Evolutionary conservation across 352 stramenopile species (phyloP), one percentile per base, ranked within the genome.

Genomic region (Phytophthora vignae): DNA sequence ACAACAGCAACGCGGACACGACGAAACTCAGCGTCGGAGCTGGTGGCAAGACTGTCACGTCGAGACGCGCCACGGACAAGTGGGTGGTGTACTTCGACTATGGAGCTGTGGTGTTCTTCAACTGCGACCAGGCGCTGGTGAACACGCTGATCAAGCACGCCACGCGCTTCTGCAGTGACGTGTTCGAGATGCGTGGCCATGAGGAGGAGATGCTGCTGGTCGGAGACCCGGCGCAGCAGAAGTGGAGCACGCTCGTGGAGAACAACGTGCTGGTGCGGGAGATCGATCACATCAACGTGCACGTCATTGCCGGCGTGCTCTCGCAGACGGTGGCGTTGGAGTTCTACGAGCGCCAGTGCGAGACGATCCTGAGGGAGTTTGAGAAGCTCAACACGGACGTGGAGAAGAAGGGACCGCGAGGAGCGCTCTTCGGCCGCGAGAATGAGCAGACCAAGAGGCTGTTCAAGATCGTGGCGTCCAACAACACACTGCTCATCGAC

Each of bases 401-500:
- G 3, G 88, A 95, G 72, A 84, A 86, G 57, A 91, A 95, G 14
- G 88, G 88, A 1, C 86, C 88, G 1, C 79, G 84, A 22, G 83
- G 84, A 22, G 86, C 86, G 44, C 76, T 95, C 25, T 93, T 95
- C 63, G 88, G 86, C 10, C 91, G 82, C 5, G 88, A 95, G 58
- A 81, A 80, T 31, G 82, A 93, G 67, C 88, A 94, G 72, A 84
- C 92, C 60, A 90, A 90, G 72, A 85, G 91, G 38, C 60, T 95
- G 46, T 95, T 95, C 73, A 83, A 94, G 72, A 95, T 98, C 36
- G 93, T 99, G 27, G 95, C 96, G 17, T 96, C 92, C 44, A 99
- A 98, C 76, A 99, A 99, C 84, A 97, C 91, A 70, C 83, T 99
- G 50, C 90, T 99, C 48, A 98, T 98, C 58, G 95, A 99, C 63